Evolutionary conservation across 495 filamentous ascomycete genomes (phyloP).

Genomic region (Evansstolkia leycettana): DNA sequence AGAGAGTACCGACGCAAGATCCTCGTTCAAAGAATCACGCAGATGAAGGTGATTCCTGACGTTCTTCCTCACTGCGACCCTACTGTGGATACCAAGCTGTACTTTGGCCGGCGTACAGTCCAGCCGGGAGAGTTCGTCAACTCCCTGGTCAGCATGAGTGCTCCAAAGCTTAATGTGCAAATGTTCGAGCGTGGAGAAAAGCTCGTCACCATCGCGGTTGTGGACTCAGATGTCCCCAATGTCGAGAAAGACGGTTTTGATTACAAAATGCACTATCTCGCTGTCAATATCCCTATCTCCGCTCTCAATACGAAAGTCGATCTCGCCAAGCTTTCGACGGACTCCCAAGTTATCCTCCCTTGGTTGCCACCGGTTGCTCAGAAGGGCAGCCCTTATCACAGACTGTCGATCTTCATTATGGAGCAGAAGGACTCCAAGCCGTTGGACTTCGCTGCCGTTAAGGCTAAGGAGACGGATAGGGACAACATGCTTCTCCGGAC

Average conservation of each 20-base stretch:
- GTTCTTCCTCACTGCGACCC: slow-evolving; percentile 78
- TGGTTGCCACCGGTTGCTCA: slow-evolving; percentile 82
- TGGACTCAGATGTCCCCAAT: slow-evolving; percentile 86
- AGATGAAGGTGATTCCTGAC: slow-evolving; percentile 87
- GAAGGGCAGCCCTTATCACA: slow-evolving; percentile 85
- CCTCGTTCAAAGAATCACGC: slow-evolving; percentile 73
- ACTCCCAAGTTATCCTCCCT: slow-evolving; percentile 54
- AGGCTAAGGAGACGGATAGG: slow-evolving; percentile 36
- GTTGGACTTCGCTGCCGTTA: slow-evolving; percentile 49
- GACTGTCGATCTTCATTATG: slow-evolving; percentile 69
- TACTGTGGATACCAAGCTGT: slow-evolving; percentile 61
- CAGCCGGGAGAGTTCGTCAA: slow-evolving; percentile 69
- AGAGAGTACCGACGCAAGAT: slow-evolving; percentile 61
- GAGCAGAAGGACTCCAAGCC: slow-evolving; percentile 53
- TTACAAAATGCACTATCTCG: slow-evolving; percentile 75
- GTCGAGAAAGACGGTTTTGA: slow-evolving; percentile 63
- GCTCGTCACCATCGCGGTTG: slow-evolving; percentile 69
- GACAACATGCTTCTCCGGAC: slow-evolving; percentile 60
- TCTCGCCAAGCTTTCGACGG: slow-evolving; percentile 36
- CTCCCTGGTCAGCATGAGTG: slow-evolving; percentile 50
- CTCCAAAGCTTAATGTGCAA: slow-evolving; percentile 70
- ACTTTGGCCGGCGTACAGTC: slow-evolving; percentile 55
- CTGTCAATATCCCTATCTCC: slow-evolving; percentile 50
- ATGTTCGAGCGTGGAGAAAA: slow-evolving; percentile 70
- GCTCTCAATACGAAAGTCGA: slow-evolving; percentile 40